Evolutionary conservation across 2,329 filamentous ascomycete genomes (phyloP), one percentile per base, ranked within the genome.

Genomic region (Penicillium sp.): DNA sequence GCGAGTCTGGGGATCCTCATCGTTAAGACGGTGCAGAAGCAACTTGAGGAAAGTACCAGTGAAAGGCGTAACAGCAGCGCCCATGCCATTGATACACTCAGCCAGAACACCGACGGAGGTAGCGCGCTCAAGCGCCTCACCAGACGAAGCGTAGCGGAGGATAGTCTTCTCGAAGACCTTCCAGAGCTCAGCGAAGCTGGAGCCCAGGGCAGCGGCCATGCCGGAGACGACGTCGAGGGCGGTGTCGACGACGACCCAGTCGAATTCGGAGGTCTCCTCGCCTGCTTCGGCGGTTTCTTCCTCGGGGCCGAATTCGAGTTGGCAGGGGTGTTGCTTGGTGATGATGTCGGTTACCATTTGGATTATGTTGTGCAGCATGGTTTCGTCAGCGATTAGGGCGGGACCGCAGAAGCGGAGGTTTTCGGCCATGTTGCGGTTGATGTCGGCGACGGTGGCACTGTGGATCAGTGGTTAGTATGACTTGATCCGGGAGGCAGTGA

Each of bases 181-280:
- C 91, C 92, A 97, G 58, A 97, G 81, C 79, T 96, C 89, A 52
- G 83, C 83, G 67, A 97, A 97, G 64, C 87, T 86, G 19, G 83
- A 74, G 34, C 94, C 94, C 13, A 97, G 86, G 28, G 91, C 91
- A 43, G 86, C 85, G 18, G 92, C 87, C 36, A 97, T 84, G 33
- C 90, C 91, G 48, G 91, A 91, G 47, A 97, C 82, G 43, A 96
- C 91, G 62, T 97, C 94, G 51, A 97, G 84, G 31, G 91, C 92
- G 9, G 92, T 96, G 78, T 99, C 94, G 51, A 97, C 89, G 48
- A 96, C 88, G 16, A 97, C 85, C 94, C 94, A 97, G 79, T 97
- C 94, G 68, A 96, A 96, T 78, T 99, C 94, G 2, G 93, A 96
- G 26, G 89, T 89, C 71, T 92, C 93, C 46, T 86, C 80, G 52